Evolutionary conservation across 2,329 filamentous ascomycete genomes (phyloP).

Genomic region (Harringtonia lauricola): DNA sequence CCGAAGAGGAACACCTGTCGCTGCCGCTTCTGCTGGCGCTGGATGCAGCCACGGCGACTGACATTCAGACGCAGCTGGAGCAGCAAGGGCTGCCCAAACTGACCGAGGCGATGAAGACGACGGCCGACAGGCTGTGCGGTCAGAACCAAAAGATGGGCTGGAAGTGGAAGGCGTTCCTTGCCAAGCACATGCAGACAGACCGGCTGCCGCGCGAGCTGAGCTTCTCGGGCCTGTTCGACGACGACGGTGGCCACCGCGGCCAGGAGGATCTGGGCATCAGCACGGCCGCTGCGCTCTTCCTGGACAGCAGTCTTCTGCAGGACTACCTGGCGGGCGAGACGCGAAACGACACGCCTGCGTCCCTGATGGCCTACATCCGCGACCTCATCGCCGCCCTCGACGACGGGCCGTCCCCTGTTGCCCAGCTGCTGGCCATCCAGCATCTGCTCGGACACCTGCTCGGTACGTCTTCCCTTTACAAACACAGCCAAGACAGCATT

Average conservation of each 20-base stretch:
- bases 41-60: constrained; percentile 12
- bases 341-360: constrained; percentile 12
- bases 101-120: constrained; percentile 7
- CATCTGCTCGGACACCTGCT: constrained; percentile 28
- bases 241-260: neutral
- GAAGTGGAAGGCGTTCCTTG: constrained; percentile 33
- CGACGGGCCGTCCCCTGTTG: constrained; percentile 20
- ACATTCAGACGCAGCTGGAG: constrained; percentile 9
- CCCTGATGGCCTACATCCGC: constrained; percentile 26
- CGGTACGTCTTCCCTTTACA: constrained; percentile 15
- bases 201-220: constrained; percentile 21
- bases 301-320: constrained; percentile 18
- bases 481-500: neutral
- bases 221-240: constrained; percentile 16
- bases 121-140: constrained; percentile 12
- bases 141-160: constrained; percentile 24
- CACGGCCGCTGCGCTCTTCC: constrained; percentile 15
- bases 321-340: constrained; percentile 18
- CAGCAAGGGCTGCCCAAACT: constrained; percentile 1
- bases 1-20: neutral
- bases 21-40: constrained; percentile 13
- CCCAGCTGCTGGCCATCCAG: constrained; percentile 32
- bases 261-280: no score
- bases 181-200: constrained; percentile 23
- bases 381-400: constrained; percentile 23